These are phyloP conservation scores for Saccharum spontaneum DNA, from an alignment of 176 grass and related monocot genomes.

Conservation along the genomic window DNA sequence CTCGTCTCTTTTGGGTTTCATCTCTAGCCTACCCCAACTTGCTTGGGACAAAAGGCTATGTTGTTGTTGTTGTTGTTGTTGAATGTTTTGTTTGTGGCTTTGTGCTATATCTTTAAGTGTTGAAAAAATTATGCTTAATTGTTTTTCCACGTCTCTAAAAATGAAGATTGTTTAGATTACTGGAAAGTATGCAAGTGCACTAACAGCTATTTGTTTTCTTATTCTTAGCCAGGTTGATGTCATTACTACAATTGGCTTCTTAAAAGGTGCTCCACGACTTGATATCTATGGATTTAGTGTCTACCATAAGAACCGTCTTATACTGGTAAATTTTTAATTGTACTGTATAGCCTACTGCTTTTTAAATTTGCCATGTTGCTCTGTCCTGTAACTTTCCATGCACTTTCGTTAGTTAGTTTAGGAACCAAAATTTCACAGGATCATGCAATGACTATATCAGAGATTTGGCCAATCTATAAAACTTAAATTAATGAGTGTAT, in stretches of 20 bases:
- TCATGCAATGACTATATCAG: background rate
- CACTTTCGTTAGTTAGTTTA: background rate
- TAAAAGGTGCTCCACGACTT: constrained; percentile 63
- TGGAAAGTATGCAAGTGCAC: constrained; percentile 2
- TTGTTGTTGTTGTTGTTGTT: too few relatives aligned
- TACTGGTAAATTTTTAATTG: constrained; percentile 52
- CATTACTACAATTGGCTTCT: constrained; percentile 67
- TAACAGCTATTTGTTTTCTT: constrained; percentile 17
- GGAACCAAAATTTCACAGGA: constrained; percentile 11
- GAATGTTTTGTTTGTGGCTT: background rate
- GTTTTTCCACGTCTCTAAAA: constrained; percentile 13
- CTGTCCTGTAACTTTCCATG: background rate
- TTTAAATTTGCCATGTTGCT: constrained; percentile 13
- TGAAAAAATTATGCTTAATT: constrained; percentile 1
- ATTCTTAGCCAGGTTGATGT: constrained; percentile 49
- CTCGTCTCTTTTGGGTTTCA: too few relatives aligned
- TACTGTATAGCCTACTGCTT: constrained; percentile 13
- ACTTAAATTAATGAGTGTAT: background rate
- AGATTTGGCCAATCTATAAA: background rate
- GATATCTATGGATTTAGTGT: constrained; percentile 69
- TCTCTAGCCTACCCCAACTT: too few relatives aligned
- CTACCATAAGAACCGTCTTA: constrained; percentile 73
- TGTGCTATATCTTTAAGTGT: background rate
- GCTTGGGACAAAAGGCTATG: too few relatives aligned
- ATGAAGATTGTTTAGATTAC: constrained; percentile 8